Base-by-base conservation (phyloP, 108 stramenopile species). In the Skeletonema marinoi region DNA sequence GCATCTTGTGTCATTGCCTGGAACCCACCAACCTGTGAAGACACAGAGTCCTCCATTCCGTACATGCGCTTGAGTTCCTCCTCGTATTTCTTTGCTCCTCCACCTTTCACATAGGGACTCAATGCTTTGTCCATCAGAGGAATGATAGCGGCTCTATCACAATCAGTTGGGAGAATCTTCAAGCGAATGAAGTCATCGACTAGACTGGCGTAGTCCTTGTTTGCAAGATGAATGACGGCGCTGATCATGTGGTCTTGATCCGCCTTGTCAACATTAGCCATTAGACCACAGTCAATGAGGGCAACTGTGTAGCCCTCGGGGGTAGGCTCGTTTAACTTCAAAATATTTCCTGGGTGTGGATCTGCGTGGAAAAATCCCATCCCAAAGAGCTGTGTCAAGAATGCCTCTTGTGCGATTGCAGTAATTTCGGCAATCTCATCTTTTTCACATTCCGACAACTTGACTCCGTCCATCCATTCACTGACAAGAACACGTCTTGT, bases 51-150 rank as follows among this genome's bases (percentile, higher is more conserved):
- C 65, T 96, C 90, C 89, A 96, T 94, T 29, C 93, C 93, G 65
- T 96, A 96, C 30, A 90, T 66, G 29, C 86, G 89, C 70, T 82
- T 85, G 9, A 96, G 70, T 58, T 94, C 92, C 60, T 87, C 83
- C 74, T 96, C 93, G 70, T 94, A 96, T 60, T 90, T 92, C 71
- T 96, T 94, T 17, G 96, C 93, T 29, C 96, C 96, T 12, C 96
- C 96, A 30, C 96, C 96, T 73, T 92, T 93, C 41, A 96, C 92
- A 70, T 96, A 96, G 0, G 96, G 96, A 32, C 87, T 89, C 51
- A 96, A 70, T 3, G 96, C 96, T 73, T 96, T 96, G 85, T 96
- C 96, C 96, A 97, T 97, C 6, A 95, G 63, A 0, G 94, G 94
- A 60, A 95, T 91, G 63, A 95, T 87, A 6, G 91, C 83, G 7